Evolutionary conservation across 176 grass and related monocot genomes (phyloP).

Genomic region (Eleusine indica): DNA sequence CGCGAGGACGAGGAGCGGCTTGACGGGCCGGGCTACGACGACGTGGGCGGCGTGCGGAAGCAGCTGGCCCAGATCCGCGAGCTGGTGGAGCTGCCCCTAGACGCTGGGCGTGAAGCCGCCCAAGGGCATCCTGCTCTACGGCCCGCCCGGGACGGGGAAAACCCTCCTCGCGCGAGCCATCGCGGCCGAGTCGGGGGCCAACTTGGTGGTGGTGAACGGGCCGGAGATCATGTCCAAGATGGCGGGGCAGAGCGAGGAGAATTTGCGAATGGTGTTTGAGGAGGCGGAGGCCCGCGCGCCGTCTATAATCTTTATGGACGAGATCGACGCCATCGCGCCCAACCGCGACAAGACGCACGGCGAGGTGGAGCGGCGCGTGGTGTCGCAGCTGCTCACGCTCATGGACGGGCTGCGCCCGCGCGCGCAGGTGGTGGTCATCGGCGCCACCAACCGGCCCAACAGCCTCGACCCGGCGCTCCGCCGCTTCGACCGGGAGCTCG

Average conservation of each 20-base stretch:
- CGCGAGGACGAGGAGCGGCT: constrained; percentile 62
- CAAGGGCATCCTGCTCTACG: constrained; percentile 86
- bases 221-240: constrained; percentile 65
- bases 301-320: constrained; percentile 52
- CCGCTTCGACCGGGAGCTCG: constrained; percentile 58
- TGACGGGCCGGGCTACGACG: constrained; percentile 62
- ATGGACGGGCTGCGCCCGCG: constrained; percentile 56
- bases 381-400: constrained; percentile 62
- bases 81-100: constrained; percentile 63
- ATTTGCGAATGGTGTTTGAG: constrained; percentile 49
- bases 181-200: constrained; percentile 73
- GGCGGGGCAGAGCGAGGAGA: constrained; percentile 50
- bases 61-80: constrained; percentile 67
- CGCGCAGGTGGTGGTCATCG: constrained; percentile 55
- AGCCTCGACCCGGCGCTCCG: constrained; percentile 54
- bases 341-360: constrained; percentile 59
- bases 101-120: constrained; percentile 82
- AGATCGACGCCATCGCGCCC: constrained; percentile 63
- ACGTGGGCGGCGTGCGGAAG: constrained; percentile 57
- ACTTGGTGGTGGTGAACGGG: constrained; percentile 50
- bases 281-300: constrained; percentile 38
- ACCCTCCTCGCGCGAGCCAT: constrained; percentile 91
- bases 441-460: constrained; percentile 63
- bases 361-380: constrained; percentile 58
- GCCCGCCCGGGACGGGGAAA: constrained; percentile 82